Evolutionary conservation across 257 asterid species (phyloP), one percentile per base, ranked within the genome.

Genomic region (Capsicum rhomboideum): DNA sequence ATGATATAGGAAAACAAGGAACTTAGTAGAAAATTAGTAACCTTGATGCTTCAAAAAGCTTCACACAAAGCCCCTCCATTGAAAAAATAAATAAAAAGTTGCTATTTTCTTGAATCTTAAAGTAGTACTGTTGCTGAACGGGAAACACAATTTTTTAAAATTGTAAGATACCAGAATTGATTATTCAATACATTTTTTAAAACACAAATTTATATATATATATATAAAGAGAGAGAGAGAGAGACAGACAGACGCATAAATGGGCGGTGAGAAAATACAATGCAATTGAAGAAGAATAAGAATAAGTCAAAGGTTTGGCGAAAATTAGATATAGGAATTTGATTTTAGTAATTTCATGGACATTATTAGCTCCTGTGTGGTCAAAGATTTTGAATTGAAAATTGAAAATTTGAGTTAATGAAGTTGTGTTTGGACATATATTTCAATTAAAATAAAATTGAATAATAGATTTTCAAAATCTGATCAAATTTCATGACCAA

Each of bases 61-160:
- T 72, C 8, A 75, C 74, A 44, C 86, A 86, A 1, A 69, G 59
- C 64, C 85, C 78, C 66, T 80, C 89, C 89, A 83, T 83, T 14
- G 26, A 77, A 4, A 4, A 6, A 42, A 8, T 2, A 34, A 34
- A 2, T 34, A 3, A 34, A 75, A 8, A 23, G 13, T 14, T 4
- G 6, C 4, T 71, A 2, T 69, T 40, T 69, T 69, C 54, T 69
- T 69, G 54, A 69, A 40, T 37, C 3, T 20, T n/a, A 31, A 6
- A 17, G 78, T 69, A 69, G 8, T 9, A 13, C n/a, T 44, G 80
- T 26, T 28, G 58, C 23, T 50, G 23, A 75, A 26, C 8, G 37
- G 61, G 81, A 75, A 68, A 50, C 26, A 75, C 58, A 49, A 13
- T 12, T 23, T 42, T n/a, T 3, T 2, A 23, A 68, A 23, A 21